Base-by-base conservation (phyloP, 2,329 filamentous ascomycete species). In the Clonostachys rosea region DNA sequence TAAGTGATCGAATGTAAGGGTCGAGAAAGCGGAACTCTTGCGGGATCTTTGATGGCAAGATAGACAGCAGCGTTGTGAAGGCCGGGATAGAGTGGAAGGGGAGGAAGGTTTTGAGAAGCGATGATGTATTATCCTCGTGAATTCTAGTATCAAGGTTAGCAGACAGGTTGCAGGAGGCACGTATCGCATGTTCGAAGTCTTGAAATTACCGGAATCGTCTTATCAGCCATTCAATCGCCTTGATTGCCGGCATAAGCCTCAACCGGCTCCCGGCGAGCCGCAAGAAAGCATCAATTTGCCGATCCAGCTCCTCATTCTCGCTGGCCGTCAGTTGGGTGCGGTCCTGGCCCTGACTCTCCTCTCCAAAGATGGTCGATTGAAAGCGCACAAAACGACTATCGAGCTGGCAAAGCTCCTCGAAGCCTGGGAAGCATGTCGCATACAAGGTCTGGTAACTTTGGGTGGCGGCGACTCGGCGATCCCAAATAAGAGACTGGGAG, bases 401-500 rank as follows among this genome's bases (percentile, higher is more conserved):
- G 46, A 99, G 76, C 55, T 84, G 82, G 67, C 94, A 97, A 49
- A 99, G 75, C 60, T 99, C 94, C 53, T 91, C 83, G 60, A 92
- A 99, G 3, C 91, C 94, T 59, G 95, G 89, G 55, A 84, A 76
- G 63, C 92, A 97, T 63, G 95, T 81, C 48, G 87, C 81, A 65
- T 88, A 97, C 49, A 99, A 79, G 5, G 86, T 88, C 61, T 96
- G 89, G 66, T 92, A 96, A 59, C 86, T 94, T 71, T 99, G 94
- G 14, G 84, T 84, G 6, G 87, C 86, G 44, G 94, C 94, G 56
- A 92, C 78, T 61, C 84, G 83, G 50, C 88, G 80, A 58, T 96
- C 91, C 73, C 95, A 99, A 50, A 99, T 89, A 51, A 99, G 74
- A 46, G 94, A 99, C 68, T 96, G 92, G 54, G 89, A 89, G 70